These are phyloP conservation scores for Puccinia polysora DNA, from an alignment of 1,284 basidiomycete genomes.

Conservation along the genomic window DNA sequence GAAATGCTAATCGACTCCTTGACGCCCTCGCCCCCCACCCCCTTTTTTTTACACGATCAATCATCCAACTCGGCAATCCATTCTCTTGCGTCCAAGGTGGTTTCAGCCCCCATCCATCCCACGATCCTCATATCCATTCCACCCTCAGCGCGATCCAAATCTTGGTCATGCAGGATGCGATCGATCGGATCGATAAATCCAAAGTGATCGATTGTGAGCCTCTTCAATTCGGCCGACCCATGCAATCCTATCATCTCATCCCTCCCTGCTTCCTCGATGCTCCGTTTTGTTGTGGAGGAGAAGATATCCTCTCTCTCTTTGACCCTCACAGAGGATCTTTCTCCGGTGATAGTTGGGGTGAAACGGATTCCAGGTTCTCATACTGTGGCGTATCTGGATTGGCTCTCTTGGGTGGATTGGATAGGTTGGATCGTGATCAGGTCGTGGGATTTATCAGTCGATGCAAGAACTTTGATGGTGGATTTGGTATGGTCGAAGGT, in stretches of 20 bases:
- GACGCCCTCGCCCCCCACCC: too few relatives aligned
- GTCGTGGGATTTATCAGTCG: slow-evolving; percentile 61
- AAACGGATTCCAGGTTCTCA: slow-evolving; percentile 84
- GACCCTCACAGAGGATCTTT: slow-evolving; percentile 73
- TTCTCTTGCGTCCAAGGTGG: slow-evolving; percentile 55
- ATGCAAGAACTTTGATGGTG: slow-evolving; percentile 92
- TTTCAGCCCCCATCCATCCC: slow-evolving; percentile 85
- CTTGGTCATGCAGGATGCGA: slow-evolving; percentile 74
- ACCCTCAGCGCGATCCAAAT: slow-evolving; percentile 88
- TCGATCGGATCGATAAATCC: slow-evolving; percentile 65
- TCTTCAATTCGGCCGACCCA: too few relatives aligned
- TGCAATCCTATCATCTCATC: too few relatives aligned
- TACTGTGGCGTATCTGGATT: slow-evolving; percentile 80
- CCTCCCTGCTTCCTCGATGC: background rate
- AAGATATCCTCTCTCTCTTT: slow-evolving; percentile 78
- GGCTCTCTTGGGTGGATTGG: slow-evolving; percentile 70
- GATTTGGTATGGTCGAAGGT: slow-evolving; percentile 76
- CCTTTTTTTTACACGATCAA: too few relatives aligned
- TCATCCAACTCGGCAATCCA: background rate
- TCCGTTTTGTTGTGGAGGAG: background rate
- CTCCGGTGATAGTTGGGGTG: slow-evolving; percentile 82
- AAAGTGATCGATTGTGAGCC: slow-evolving; percentile 46
- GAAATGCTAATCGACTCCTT: too few relatives aligned
- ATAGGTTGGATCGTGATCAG: slow-evolving; percentile 52
- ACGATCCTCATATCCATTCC: slow-evolving; percentile 82